phyloP scores from a whole-genome alignment of 2,329 filamentous ascomycete genomes.

The Verticillium dahliae region DNA sequence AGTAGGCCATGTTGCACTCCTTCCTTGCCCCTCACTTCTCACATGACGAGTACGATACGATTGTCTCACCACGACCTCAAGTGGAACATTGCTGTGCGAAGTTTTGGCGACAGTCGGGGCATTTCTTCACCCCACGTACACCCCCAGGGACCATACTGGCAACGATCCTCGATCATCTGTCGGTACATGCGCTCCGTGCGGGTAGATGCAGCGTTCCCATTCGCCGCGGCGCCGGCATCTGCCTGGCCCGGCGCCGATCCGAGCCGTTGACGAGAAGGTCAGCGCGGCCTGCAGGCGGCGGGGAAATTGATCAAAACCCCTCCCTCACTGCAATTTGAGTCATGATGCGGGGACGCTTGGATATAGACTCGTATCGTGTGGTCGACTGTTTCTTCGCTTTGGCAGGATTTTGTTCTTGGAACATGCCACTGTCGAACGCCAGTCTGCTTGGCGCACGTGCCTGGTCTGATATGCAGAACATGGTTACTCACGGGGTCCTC shows the following conservation, averaged over 20 bases:
- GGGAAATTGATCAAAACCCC: background rate
- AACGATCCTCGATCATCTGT: background rate
- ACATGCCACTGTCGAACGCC: background rate
- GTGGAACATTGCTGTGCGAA: background rate
- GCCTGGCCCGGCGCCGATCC: background rate
- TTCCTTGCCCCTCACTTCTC: too few relatives aligned
- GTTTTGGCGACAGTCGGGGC: background rate
- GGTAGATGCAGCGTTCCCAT: background rate
- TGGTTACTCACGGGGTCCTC: background rate
- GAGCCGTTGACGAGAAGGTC: background rate
- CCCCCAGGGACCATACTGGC: background rate
- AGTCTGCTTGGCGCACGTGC: background rate
- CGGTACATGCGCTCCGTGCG: background rate
- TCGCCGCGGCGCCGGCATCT: background rate
- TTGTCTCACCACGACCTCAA: background rate
- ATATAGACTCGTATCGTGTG: background rate
- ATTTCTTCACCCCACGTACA: background rate
- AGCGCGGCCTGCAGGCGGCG: background rate
- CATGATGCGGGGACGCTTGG: background rate
- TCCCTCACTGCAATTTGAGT: background rate
- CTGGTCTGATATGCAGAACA: background rate
- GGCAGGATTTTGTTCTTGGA: background rate
- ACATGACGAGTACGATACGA: too few relatives aligned
- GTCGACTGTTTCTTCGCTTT: background rate
- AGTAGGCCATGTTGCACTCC: too few relatives aligned